phyloP scores from a whole-genome alignment of 1,284 basidiomycete genomes.

The Agaricales sp. region DNA sequence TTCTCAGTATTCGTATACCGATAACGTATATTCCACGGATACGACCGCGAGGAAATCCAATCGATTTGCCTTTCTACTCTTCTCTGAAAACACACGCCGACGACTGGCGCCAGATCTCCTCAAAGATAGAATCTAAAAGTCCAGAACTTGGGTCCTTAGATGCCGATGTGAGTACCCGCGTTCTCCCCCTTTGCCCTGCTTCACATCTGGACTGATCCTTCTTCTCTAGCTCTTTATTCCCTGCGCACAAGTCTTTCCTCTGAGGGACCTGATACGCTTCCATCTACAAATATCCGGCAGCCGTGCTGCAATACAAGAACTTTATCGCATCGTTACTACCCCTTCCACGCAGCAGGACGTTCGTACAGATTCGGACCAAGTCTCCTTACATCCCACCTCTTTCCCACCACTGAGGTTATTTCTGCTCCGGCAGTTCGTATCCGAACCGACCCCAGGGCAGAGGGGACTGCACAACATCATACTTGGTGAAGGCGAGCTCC shows the following conservation, averaged over 20 bases:
- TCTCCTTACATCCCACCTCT: neutral
- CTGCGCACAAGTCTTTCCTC: neutral
- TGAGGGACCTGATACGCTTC: neutral
- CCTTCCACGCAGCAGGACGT: neutral
- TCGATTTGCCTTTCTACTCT: neutral
- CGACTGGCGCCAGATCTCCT: neutral
- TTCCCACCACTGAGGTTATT: neutral
- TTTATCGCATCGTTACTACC: neutral
- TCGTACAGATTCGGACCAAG: too few relatives aligned
- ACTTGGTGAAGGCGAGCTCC: neutral
- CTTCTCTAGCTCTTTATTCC: neutral
- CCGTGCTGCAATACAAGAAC: neutral
- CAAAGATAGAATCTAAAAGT: neutral
- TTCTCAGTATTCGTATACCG: neutral
- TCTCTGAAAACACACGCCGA: neutral
- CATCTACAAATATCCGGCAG: neutral
- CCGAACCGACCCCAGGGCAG: neutral
- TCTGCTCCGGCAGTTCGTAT: neutral
- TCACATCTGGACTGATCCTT: neutral
- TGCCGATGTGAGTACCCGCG: neutral
- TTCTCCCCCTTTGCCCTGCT: neutral
- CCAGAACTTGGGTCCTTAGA: neutral
- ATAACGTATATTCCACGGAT: neutral
- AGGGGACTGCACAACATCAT: neutral
- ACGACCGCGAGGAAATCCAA: neutral